These are phyloP conservation scores for Cylindrotheca fusiformis DNA, from an alignment of 108 stramenopile species.

Conservation along the genomic window DNA sequence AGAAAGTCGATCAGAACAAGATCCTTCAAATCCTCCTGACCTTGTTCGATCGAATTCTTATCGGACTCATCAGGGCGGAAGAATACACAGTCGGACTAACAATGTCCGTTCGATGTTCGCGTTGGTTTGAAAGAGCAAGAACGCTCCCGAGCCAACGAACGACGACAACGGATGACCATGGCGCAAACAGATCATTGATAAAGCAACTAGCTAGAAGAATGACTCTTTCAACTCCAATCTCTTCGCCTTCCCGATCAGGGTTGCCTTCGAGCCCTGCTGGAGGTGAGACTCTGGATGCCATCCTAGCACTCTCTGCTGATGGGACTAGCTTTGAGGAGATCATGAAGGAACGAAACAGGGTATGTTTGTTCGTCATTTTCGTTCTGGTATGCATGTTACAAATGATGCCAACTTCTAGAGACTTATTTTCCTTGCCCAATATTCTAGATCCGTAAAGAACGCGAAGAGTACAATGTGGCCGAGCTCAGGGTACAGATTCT, in stretches of 20 bases:
- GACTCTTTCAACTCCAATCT: neutral
- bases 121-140: too few species aligned
- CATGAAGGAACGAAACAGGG: conserved; percentile 67
- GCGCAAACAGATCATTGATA: too few species aligned
- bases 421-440: neutral
- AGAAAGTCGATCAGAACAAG: too few species aligned
- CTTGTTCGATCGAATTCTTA: too few species aligned
- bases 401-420: neutral
- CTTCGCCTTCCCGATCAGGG: neutral
- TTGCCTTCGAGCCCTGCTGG: neutral
- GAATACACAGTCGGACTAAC: too few species aligned
- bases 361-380: conserved; percentile 7
- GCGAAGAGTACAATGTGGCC: conserved; percentile 78
- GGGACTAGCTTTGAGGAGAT: conserved; percentile 51
- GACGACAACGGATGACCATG: too few species aligned
- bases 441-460: conserved; percentile 59
- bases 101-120: too few species aligned
- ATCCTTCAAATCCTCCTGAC: too few species aligned
- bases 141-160: too few species aligned
- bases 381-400: conserved; percentile 1
- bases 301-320: neutral
- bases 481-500: conserved; percentile 68
- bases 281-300: neutral
- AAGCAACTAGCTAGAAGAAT: too few species aligned
- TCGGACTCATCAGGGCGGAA: too few species aligned